Evolutionary conservation across 768 basidiomycete genomes (phyloP).

Genomic region (Leccinum barrowsii): DNA sequence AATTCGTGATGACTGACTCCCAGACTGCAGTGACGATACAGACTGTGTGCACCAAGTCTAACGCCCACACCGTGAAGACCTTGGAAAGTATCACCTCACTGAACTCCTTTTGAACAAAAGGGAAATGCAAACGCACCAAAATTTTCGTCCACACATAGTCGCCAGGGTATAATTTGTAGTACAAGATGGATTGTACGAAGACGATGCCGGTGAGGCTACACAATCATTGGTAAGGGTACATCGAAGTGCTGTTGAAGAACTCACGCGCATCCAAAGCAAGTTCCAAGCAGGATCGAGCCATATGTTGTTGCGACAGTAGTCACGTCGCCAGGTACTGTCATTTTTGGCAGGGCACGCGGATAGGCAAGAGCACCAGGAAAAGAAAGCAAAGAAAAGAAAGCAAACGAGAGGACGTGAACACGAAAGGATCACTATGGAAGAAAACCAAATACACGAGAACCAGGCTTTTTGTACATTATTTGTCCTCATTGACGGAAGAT

Average conservation of each 20-base stretch:
- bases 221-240: constrained; percentile 7
- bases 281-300: constrained; percentile 31
- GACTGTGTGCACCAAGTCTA: constrained; percentile 29
- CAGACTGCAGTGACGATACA: constrained; percentile 26
- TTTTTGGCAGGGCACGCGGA: constrained; percentile 3
- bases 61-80: constrained; percentile 28
- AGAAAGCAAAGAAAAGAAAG: constrained; percentile 2
- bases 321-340: constrained; percentile 28
- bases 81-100: neutral
- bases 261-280: constrained; percentile 29
- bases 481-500: constrained; percentile 29
- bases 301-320: constrained; percentile 29
- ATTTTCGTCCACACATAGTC: constrained; percentile 26
- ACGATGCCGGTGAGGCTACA: constrained; percentile 30
- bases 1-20: constrained; percentile 27
- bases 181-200: constrained; percentile 29
- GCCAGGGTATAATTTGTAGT: constrained; percentile 30
- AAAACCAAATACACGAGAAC: neutral
- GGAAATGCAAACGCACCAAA: constrained; percentile 18
- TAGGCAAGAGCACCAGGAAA: neutral
- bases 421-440: constrained; percentile 22
- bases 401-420: constrained; percentile 31
- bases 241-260: neutral
- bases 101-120: neutral
- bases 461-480: constrained; percentile 33